phyloP scores from a whole-genome alignment of 139 green algal genomes.

The Chlorella ohadii region DNA sequence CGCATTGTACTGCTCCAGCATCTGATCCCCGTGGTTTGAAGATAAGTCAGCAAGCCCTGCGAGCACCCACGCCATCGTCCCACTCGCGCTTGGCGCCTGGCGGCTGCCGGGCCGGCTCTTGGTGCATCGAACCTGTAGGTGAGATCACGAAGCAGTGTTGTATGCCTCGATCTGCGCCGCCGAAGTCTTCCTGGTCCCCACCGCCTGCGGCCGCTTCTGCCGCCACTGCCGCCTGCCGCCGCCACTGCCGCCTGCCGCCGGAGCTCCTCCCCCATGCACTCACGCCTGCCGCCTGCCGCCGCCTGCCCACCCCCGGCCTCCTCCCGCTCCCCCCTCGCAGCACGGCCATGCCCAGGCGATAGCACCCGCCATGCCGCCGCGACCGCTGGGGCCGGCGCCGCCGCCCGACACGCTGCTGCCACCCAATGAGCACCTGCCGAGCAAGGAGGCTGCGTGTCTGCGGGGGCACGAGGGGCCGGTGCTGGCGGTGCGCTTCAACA shows the following conservation, averaged over 20 bases:
- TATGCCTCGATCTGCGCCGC: background rate
- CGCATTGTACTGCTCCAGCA: background rate
- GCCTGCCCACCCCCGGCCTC: background rate
- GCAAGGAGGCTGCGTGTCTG: slow-evolving; percentile 37
- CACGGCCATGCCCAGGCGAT: background rate
- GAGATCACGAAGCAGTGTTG: background rate
- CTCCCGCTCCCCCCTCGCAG: background rate
- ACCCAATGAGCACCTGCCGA: slow-evolving; percentile 35
- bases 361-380: background rate
- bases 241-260: background rate
- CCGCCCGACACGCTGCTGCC: slow-evolving; percentile 19
- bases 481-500: slow-evolving; percentile 88
- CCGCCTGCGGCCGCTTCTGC: background rate
- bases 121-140: no score
- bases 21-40: no score
- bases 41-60: no score
- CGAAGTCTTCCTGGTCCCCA: background rate
- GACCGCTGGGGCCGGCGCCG: slow-evolving; percentile 27
- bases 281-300: background rate
- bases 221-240: background rate
- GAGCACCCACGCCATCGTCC: no score
- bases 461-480: slow-evolving; percentile 86
- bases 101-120: no score
- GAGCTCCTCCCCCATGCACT: no score
- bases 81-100: no score